Evolutionary conservation across 139 green algal species (phyloP), one percentile per base, ranked within the genome.

Genomic region (Chlamydomonas schloesseri): DNA sequence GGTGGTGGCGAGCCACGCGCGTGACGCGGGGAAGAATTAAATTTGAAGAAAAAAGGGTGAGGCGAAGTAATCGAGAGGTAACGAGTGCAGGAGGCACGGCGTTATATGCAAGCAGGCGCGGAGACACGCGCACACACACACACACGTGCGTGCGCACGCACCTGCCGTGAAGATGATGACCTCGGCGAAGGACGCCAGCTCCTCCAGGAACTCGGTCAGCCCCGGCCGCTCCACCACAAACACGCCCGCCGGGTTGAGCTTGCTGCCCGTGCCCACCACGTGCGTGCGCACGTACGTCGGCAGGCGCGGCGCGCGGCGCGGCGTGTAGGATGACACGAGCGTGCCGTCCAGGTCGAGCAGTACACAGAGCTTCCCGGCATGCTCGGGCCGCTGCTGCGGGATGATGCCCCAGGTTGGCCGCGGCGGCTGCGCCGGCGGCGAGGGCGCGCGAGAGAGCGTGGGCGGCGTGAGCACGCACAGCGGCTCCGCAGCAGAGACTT

Each of bases 331-430:
- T 78, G 86, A 93, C 6, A 98, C 84, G 53, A 99, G 92, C 0
- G 95, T 98, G 74, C 95, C 95, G 84, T 98, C 96, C 72, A 98
- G 88, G 88, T 98, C 96, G 28, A 99, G 94, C 88, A 97, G 94
- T 33, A 98, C 94, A 42, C 89, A 96, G 71, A 98, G 89, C 64
- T 82, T 84, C 64, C 89, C 89, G 57, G 68, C 62, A 62, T 90
- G 72, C 64, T 86, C 31, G 33, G 85, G 71, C 17, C 37, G 33
- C 82, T 91, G 90, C 15, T 86, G 86, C 0, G 91, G 91, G 10
- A 94, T 68, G 65, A 94, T 81, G 55, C 89, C 89, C 81, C 89
- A 90, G 1, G 47, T 71, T 34, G 23, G 53, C 3, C 18, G 64
- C 62, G 1, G 28, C 24, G 13, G 65, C 34, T 9, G 78, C n/a